A percentile compares a stretch with the other conserved stretches of the same genome.
Evolutionary conservation across 1,284 basidiomycete genomes (phyloP).

Genomic region (Puccinia triticina): DNA sequence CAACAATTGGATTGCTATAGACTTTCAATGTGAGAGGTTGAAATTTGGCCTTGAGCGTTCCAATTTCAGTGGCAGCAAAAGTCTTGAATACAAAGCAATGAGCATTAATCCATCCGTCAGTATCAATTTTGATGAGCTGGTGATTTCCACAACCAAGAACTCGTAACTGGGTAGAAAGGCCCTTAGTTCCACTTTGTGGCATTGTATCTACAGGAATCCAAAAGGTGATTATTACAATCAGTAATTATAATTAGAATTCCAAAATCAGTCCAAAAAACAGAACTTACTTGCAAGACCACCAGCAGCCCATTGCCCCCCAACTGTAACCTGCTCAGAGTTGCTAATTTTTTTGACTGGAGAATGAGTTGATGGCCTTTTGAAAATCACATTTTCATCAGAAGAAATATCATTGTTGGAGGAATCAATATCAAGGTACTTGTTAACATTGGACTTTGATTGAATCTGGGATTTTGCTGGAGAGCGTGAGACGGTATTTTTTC

Average conservation of each 20-base stretch:
- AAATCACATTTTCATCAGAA: no score
- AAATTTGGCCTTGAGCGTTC: not conserved
- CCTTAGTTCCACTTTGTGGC: not conserved
- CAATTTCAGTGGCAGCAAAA: not conserved
- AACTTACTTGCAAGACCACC: conserved; percentile 7
- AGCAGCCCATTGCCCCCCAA: no score
- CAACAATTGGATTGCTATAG: not conserved
- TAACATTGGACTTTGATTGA: no score
- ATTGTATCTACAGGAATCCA: not conserved
- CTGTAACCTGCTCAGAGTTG: no score
- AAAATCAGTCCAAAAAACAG: no score
- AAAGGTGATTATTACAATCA: not conserved
- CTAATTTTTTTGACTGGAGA: not conserved
- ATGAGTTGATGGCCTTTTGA: not conserved
- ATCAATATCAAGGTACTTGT: no score
- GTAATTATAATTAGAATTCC: not conserved
- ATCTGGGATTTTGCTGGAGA: no score
- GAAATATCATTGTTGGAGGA: no score
- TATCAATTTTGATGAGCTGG: not conserved
- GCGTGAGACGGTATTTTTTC: no score
- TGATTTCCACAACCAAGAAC: not conserved
- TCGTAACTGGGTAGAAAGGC: not conserved
- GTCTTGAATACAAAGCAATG: conserved; percentile 11
- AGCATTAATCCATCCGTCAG: not conserved
- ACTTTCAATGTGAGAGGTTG: not conserved